Evolutionary conservation across 371 early-diverging fungal genomes (phyloP).

Genomic region (Haplosporangium sp.): DNA sequence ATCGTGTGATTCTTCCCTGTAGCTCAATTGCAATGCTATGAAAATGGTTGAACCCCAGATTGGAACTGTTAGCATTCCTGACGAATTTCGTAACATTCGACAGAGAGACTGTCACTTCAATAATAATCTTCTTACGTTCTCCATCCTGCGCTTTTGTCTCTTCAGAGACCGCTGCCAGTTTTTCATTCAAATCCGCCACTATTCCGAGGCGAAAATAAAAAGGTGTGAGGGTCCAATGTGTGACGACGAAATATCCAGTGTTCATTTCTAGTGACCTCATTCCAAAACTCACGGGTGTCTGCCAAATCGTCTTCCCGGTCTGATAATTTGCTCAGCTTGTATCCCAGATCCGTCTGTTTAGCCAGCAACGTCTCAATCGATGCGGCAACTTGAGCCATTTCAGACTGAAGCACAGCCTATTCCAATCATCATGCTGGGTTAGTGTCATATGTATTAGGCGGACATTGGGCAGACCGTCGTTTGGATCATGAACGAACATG

Average conservation of each 20-base stretch:
- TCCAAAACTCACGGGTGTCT: conserved; percentile 56
- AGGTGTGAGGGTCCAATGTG: background rate
- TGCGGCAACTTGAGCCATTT: conserved; percentile 69
- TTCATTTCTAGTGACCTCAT: no score
- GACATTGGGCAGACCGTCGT: background rate
- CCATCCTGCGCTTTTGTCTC: conserved; percentile 51
- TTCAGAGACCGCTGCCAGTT: conserved; percentile 58
- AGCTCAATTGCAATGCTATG: conserved; percentile 26
- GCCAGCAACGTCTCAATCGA: conserved; percentile 55
- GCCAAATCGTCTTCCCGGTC: conserved; percentile 68
- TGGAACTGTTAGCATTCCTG: background rate
- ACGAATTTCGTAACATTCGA: background rate
- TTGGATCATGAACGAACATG: background rate
- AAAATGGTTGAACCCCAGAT: background rate
- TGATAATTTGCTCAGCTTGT: conserved; percentile 66
- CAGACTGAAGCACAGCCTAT: conserved; percentile 53
- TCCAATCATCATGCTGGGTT: conserved; percentile 56
- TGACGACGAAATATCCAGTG: no score
- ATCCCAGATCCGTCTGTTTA: conserved; percentile 63
- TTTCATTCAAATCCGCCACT: conserved; percentile 62
- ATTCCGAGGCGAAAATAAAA: background rate
- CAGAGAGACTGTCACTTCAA: no score
- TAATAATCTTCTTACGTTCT: conserved; percentile 33
- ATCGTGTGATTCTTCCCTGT: conserved; percentile 33
- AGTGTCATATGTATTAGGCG: no score